Conservation (phyloP, 2,329 filamentous ascomycete genomes). For the Penicillium sp. region DNA sequence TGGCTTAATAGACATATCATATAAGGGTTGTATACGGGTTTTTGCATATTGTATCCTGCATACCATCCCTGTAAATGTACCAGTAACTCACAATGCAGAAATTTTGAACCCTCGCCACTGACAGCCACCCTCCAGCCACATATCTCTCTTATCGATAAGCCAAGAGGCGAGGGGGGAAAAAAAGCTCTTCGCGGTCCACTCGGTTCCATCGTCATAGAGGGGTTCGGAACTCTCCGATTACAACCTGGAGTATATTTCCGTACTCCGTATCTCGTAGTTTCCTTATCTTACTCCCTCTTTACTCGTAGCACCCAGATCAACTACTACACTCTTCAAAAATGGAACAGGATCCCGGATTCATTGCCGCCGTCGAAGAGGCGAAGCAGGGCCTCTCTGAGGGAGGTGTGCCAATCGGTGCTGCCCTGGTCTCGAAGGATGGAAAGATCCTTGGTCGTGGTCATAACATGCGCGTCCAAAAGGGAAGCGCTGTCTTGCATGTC, state of each 20-base stretch:
- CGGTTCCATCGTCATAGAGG: slow-evolving; percentile 5
- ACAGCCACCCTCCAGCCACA: slow-evolving; percentile 12
- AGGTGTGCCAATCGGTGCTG: slow-evolving; percentile 60
- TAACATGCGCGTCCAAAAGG: slow-evolving; percentile 73
- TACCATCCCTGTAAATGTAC: slow-evolving; percentile 2
- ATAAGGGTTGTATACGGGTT: not conserved
- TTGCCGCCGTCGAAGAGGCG: slow-evolving; percentile 59
- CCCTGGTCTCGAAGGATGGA: slow-evolving; percentile 67
- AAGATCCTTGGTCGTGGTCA: slow-evolving; percentile 69
- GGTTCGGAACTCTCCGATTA: slow-evolving; percentile 18
- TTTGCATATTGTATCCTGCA: not conserved
- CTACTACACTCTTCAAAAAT: slow-evolving; percentile 20
- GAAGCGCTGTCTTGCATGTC: slow-evolving; percentile 70
- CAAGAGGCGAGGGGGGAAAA: slow-evolving; percentile 6
- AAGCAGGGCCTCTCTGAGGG: slow-evolving; percentile 56
- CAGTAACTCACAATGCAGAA: not conserved
- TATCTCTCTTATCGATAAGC: slow-evolving; percentile 31
- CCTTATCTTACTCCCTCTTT: not conserved
- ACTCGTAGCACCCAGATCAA: not conserved
- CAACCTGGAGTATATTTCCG: slow-evolving; percentile 1
- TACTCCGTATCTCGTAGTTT: not conserved
- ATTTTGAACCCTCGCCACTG: slow-evolving; percentile 8
- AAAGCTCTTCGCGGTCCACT: slow-evolving; percentile 17
- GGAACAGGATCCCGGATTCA: slow-evolving; percentile 53
- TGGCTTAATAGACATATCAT: not conserved